Base-by-base conservation (phyloP, 345 rosid genomes). In the Arabidopsis arenosa region DNA sequence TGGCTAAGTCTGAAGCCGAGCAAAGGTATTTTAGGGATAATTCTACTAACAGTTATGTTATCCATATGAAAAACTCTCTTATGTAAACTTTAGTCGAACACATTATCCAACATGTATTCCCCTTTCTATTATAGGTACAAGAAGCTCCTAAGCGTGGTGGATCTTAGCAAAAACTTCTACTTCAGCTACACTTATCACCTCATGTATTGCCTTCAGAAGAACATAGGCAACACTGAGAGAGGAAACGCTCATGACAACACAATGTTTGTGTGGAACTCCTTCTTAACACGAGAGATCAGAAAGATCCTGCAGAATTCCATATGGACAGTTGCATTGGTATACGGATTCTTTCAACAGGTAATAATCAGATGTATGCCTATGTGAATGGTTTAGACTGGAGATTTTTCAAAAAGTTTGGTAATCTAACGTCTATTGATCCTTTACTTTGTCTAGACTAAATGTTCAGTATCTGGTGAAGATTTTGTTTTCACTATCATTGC, bases 281-380 rank as follows among this genome's bases (percentile, higher is more conserved):
- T 83, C 85, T 80, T 94, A 75, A 94, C 97, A 41, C 88, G 84
- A 32, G 86, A 79, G 41, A 86, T 90, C 73, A 88, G 87, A 74
- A 70, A 78, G 66, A 84, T 61, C 65, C 90, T 94, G 66, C 74
- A 84, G 79, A 90, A 82, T 81, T 83, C 86, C 53, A 48, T 79
- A 55, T 94, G 99, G 99, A 92, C 97, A 4, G 90, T 92, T 81
- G 97, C 97, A 83, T 70, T 92, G 63, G 85, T 94, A 0, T 84
- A 94, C 71, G 97, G 97, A 80, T 94, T 90, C 87, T 94, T 92
- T 81, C 83, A 89, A 81, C 99, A 94, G 96, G 99, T 94, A 84
- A 32, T 49, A 12, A 23, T 61, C 52, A 72, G 21, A 65, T 52
- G 15, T 60, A 11, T 44, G 11, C 58, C 12, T 65, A 1, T 47